Evolutionary conservation across 2,329 filamentous ascomycete species (phyloP).

Genomic region (Alternaria longipes): DNA sequence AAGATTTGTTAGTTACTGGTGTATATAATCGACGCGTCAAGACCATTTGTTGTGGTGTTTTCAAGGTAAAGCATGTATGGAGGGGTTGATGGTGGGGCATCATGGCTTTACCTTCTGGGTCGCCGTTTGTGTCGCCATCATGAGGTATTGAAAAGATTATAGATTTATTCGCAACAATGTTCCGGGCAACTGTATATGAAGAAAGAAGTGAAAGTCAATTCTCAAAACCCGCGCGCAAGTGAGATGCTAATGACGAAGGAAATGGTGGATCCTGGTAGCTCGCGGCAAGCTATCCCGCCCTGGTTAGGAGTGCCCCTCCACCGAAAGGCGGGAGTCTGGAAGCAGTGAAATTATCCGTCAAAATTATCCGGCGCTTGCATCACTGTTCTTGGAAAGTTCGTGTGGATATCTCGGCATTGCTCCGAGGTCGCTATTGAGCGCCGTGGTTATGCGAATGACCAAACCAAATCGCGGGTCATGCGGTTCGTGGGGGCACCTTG

Average conservation of each 20-base stretch:
- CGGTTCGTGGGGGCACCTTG: conserved; percentile 11
- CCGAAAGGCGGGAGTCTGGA: conserved; percentile 33
- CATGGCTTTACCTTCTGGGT: conserved; percentile 45
- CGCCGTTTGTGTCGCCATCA: conserved; percentile 42
- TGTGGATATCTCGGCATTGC: conserved; percentile 25
- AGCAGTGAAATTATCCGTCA: conserved; percentile 40
- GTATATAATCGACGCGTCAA: conserved; percentile 16
- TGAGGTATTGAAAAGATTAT: conserved; percentile 15
- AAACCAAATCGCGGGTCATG: conserved; percentile 8
- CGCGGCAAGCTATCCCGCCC: conserved; percentile 40
- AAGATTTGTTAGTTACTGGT: conserved; percentile 18
- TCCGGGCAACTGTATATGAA: background rate
- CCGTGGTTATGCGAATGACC: conserved; percentile 28
- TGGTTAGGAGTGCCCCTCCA: conserved; percentile 32
- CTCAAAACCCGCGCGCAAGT: conserved; percentile 28
- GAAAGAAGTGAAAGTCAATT: conserved; percentile 16
- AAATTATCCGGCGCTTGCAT: conserved; percentile 47
- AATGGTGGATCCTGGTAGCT: conserved; percentile 36
- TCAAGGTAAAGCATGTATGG: conserved; percentile 20
- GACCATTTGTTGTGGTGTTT: conserved; percentile 19
- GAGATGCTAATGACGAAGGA: conserved; percentile 37
- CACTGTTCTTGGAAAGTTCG: conserved; percentile 27
- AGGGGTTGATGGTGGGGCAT: conserved; percentile 44
- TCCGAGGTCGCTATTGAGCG: conserved; percentile 35
- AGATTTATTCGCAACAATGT: background rate